Evolutionary conservation across 2,329 filamentous ascomycete species (phyloP), one percentile per base, ranked within the genome.

Genomic region (Sphaerulina populicola): DNA sequence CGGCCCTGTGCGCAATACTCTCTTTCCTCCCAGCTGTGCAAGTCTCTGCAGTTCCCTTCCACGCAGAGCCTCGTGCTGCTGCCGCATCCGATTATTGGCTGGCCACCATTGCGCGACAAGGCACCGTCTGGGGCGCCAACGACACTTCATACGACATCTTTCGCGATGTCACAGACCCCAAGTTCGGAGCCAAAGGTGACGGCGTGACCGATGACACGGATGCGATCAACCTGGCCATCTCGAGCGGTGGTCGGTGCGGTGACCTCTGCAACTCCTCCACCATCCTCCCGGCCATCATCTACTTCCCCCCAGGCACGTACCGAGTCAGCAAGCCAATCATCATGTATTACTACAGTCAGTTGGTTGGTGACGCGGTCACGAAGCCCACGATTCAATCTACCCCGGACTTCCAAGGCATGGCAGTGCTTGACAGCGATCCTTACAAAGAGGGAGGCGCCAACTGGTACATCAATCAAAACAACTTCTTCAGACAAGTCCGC

Each of bases 281-380:
- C 2, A 79, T 79, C n/a, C 81, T 82, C 1, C 91, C 91, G 0
- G 91, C 88, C 23, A 73, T 97, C 11, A 81, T 97, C 47, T 97
- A 94, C 74, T 94, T 97, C 74, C 90, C 89, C 36, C 76, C 87
- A 9, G 90, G 91, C 58, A 94, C 82, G 51, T 97, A 96, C 65
- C 64, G 86, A 14, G 83, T 97, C 61, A 88, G 82, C 66, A 78
- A 75, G 63, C 87, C 91, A 18, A 80, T 97, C 59, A 71, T 89
- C 46, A 85, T 89, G 67, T 85, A 84, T 69, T 97, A 97, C 76
- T 95, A 95, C 74, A 94, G 90, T 7, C 89, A 95, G 68, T 80
- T 97, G 55, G 76, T 96, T 29, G 91, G 91, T 49, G 88, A 96
- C 72, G 82, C 84, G 42, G 62, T 78, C 60, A 74, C 77, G 56